phyloP scores from a whole-genome alignment of 2,329 filamentous ascomycete genomes.

The Ophiostoma triangulosporum region DNA sequence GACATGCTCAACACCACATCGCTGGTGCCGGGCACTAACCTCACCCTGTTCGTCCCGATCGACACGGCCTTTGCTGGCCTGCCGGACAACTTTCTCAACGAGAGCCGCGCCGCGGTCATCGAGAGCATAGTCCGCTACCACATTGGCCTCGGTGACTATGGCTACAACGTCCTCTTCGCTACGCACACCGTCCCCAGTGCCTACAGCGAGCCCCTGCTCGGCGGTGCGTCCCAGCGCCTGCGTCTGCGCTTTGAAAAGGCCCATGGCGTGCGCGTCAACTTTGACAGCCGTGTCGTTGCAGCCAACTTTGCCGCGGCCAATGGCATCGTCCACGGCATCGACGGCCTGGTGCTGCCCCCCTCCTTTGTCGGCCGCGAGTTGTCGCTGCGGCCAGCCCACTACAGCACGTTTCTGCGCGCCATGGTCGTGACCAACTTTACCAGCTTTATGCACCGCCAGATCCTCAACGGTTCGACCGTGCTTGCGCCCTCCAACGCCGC shows the following conservation, averaged over 20 bases:
- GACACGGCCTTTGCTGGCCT: constrained; percentile 60
- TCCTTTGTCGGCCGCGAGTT: constrained; percentile 40
- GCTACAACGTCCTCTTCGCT: constrained; percentile 49
- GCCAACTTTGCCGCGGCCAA: constrained; percentile 64
- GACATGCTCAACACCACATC: constrained; percentile 59
- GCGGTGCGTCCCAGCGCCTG: constrained; percentile 57
- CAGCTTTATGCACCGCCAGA: constrained; percentile 41
- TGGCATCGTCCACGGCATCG: constrained; percentile 67
- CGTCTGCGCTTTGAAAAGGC: constrained; percentile 46
- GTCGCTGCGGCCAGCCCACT: constrained; percentile 57
- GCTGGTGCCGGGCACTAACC: constrained; percentile 34
- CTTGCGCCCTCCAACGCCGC: constrained; percentile 73
- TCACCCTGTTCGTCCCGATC: constrained; percentile 70
- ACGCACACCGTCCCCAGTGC: constrained; percentile 64
- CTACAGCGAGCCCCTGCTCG: constrained; percentile 44
- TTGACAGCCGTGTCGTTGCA: constrained; percentile 56
- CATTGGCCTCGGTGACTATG: constrained; percentile 52
- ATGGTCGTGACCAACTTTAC: constrained; percentile 61
- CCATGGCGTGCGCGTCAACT: constrained; percentile 58
- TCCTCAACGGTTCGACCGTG: constrained; percentile 52
- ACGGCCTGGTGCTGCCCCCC: constrained; percentile 64
- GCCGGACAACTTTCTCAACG: constrained; percentile 24
- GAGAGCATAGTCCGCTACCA: constrained; percentile 64
- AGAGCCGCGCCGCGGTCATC: constrained; percentile 58
- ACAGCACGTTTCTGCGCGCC: constrained; percentile 66